Base-by-base conservation (phyloP, 2,329 filamentous ascomycete genomes). In the Hypoxylon sp. region DNA sequence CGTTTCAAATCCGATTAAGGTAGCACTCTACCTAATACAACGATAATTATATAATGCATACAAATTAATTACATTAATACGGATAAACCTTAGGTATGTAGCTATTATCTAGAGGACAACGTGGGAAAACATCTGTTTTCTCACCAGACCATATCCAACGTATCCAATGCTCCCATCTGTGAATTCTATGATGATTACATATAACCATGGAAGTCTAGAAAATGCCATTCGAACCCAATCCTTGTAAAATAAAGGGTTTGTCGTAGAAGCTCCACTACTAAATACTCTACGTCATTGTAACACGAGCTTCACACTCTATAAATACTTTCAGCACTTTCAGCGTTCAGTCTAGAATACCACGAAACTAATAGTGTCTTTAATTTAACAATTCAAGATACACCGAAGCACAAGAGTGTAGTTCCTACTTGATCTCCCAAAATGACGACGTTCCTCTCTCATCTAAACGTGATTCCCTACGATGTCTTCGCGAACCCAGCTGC, bases 371-470 rank as follows among this genome's bases (percentile, higher is more conserved):
- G 14, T 43, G 2, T 9, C 38, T 21, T 9, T n/a, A n/a, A n/a
- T n/a, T 11, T 30, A 19, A 11, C 17, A 43, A 21, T 43, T 10
- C 17, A 43, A 43, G 38, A 43, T 21, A 10, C 21, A 7, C 17
- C 9, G 7, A 21, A 43, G 17, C 7, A 5, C 38, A 34, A 21
- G 13, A 30, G n/a, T 23, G 9, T 9, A 13, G 2, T 17, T 13
- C 23, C 1, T 7, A 43, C 9, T 7, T 30, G 17, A 36, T 17
- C 17, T 11, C 23, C 52, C 36, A 85, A 68, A 48, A 97, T 96
- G 93, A 94, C 92, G 10, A 90, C 92, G 68, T 91, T 91, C 79
- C 88, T 96, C 66, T 90, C 92, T n/a, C 90, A 88, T 41, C 81
- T 97, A 70, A 94, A 62, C 69, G 93, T 71, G 49, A 84, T 97